Evolutionary conservation across 495 filamentous ascomycete species (phyloP).

Genomic region (Xylaria intraflava): DNA sequence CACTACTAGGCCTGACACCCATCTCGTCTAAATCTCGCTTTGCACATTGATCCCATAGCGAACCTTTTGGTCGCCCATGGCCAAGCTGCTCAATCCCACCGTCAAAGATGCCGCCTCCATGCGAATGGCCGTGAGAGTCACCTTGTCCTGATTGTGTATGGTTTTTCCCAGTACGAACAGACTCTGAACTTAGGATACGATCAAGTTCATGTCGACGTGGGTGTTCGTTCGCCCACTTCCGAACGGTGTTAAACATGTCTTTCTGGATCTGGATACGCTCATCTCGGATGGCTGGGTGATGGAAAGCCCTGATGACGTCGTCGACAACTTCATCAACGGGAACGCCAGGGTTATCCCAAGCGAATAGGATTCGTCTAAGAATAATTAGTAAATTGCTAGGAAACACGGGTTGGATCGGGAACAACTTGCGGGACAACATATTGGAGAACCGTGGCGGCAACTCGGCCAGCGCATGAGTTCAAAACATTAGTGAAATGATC

Average conservation of each 20-base stretch:
- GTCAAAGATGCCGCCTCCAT: slow-evolving; percentile 37
- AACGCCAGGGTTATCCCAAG: slow-evolving; percentile 80
- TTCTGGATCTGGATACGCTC: slow-evolving; percentile 67
- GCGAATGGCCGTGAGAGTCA: slow-evolving; percentile 19
- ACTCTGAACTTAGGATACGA: slow-evolving; percentile 63
- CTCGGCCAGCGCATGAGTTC: slow-evolving; percentile 77
- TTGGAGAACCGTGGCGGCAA: slow-evolving; percentile 71
- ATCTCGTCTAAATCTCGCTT: slow-evolving; percentile 36
- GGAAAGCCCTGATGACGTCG: slow-evolving; percentile 73
- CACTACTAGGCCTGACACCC: slow-evolving; percentile 9
- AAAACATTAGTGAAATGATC: slow-evolving; percentile 94
- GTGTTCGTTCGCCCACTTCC: slow-evolving; percentile 64
- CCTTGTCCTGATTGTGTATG: slow-evolving; percentile 40
- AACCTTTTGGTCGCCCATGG: slow-evolving; percentile 43
- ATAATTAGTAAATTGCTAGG: neutral
- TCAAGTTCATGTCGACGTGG: slow-evolving; percentile 61
- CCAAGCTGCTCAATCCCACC: slow-evolving; percentile 37
- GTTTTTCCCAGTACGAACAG: slow-evolving; percentile 75
- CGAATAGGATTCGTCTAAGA: slow-evolving; percentile 66
- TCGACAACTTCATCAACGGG: slow-evolving; percentile 70
- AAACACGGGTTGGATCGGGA: neutral
- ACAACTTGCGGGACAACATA: slow-evolving; percentile 64
- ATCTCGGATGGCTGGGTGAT: slow-evolving; percentile 77
- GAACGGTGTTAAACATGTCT: slow-evolving; percentile 78
- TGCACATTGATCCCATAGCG: slow-evolving; percentile 47